Percentiles rank a stretch among this genome's conserved stretches.
Evolutionary conservation across 371 early-diverging fungal species (phyloP).

Genomic region (Lichtheimia hyalospora): DNA sequence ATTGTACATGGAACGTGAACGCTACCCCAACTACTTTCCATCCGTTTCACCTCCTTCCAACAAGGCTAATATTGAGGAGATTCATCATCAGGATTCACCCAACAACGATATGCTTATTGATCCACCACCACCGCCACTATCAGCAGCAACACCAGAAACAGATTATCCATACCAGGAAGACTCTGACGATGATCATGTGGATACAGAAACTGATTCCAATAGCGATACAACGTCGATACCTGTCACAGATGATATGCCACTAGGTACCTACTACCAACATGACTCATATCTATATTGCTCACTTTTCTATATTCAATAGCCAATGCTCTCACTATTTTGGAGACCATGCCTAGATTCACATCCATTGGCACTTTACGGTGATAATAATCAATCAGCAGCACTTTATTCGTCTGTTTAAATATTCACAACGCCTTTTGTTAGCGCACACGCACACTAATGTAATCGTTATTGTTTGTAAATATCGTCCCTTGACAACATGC

Average conservation of each 20-base stretch:
- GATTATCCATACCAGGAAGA: slow-evolving; percentile 2
- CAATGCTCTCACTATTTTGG: slow-evolving; percentile 20
- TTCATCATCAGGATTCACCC: not conserved
- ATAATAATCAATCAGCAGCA: too few relatives aligned
- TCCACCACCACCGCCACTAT: not conserved
- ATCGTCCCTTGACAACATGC: too few relatives aligned
- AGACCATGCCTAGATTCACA: slow-evolving; percentile 20
- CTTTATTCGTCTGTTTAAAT: too few relatives aligned
- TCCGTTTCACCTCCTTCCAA: not conserved
- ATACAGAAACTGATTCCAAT: not conserved
- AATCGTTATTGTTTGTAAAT: too few relatives aligned
- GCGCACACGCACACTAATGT: too few relatives aligned
- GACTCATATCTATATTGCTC: too few relatives aligned
- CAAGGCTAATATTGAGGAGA: slow-evolving; percentile 2
- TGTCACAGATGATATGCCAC: slow-evolving; percentile 19
- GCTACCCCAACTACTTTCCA: slow-evolving; percentile 30
- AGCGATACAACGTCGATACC: slow-evolving; percentile 1
- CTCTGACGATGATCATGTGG: not conserved
- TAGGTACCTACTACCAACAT: slow-evolving; percentile 10
- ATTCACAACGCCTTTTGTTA: too few relatives aligned
- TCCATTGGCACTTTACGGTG: slow-evolving; percentile 4
- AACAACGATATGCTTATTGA: too few relatives aligned
- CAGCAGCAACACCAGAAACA: not conserved
- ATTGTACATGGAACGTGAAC: slow-evolving; percentile 37
- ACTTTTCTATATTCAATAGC: slow-evolving; percentile 8